These are phyloP conservation scores for Podospora pseudopauciseta DNA, from an alignment of 495 filamentous ascomycete species.

Conservation along the genomic window DNA sequence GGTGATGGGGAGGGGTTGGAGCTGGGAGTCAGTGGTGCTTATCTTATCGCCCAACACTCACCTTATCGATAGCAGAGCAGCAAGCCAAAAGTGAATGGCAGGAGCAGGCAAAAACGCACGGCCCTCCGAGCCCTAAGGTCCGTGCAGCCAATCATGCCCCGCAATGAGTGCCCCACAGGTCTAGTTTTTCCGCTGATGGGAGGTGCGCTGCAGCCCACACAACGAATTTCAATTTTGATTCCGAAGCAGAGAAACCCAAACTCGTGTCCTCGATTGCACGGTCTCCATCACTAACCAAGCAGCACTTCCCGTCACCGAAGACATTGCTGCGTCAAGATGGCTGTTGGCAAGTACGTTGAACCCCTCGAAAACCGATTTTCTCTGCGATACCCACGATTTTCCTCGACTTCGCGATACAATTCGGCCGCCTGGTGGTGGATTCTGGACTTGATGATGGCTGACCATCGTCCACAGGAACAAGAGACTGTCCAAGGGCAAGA, in stretches of 20 bases:
- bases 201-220: conserved; percentile 30
- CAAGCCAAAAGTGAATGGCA: background rate
- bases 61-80: background rate
- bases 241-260: conserved; percentile 32
- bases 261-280: conserved; percentile 34
- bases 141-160: conserved; percentile 26
- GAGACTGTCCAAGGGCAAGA: conserved; percentile 99
- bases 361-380: conserved; percentile 22
- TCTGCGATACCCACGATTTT: conserved; percentile 2
- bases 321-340: conserved; percentile 63
- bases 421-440: conserved; percentile 12
- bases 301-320: conserved; percentile 29
- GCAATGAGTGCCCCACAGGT: conserved; percentile 25
- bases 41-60: no score
- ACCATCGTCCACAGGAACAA: conserved; percentile 78
- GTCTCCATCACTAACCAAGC: conserved; percentile 37
- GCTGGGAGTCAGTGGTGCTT: no score
- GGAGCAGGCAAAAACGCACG: conserved; percentile 13
- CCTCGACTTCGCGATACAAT: conserved; percentile 12
- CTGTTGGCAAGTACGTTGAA: conserved; percentile 80
- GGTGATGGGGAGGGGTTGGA: background rate
- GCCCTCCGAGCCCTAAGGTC: conserved; percentile 33
- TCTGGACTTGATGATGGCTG: conserved; percentile 31
- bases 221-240: conserved; percentile 36
- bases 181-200: conserved; percentile 31